Evolutionary conservation across 495 filamentous ascomycete genomes (phyloP).

Genomic region (Darksidea phi): DNA sequence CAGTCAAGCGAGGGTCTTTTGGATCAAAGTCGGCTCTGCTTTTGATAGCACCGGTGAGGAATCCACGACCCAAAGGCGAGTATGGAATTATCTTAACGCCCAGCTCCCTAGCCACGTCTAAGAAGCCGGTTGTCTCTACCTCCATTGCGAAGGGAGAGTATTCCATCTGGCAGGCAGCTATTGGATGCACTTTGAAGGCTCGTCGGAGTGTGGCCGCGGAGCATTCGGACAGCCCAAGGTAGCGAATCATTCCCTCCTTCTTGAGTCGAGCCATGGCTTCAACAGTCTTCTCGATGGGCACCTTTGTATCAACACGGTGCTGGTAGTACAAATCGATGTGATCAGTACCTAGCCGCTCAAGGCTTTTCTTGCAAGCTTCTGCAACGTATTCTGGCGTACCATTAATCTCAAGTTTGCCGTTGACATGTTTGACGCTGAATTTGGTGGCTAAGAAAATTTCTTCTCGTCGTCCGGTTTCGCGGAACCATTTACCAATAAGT

Average conservation of each 20-base stretch:
- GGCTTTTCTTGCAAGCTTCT: conserved; percentile 51
- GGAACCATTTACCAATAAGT: conserved; percentile 57
- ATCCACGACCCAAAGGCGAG: conserved; percentile 60
- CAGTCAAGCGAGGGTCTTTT: conserved; percentile 44
- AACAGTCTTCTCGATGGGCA: conserved; percentile 66
- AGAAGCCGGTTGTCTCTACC: conserved; percentile 53
- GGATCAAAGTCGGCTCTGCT: conserved; percentile 48
- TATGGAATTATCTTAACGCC: conserved; percentile 62
- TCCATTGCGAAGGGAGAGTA: conserved; percentile 60
- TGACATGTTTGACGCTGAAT: conserved; percentile 44
- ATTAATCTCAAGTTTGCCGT: conserved; percentile 43
- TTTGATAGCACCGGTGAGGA: conserved; percentile 54
- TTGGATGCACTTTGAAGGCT: conserved; percentile 59
- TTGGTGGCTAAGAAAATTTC: conserved; percentile 61
- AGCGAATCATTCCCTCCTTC: conserved; percentile 56
- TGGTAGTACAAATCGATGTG: conserved; percentile 62
- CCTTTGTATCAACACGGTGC: conserved; percentile 55
- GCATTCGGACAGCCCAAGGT: conserved; percentile 60
- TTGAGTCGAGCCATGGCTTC: conserved; percentile 45
- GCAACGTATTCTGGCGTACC: conserved; percentile 55
- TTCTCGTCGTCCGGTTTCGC: conserved; percentile 49
- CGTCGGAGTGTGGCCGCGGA: conserved; percentile 57
- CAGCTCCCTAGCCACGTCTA: conserved; percentile 60
- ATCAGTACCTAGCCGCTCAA: conserved; percentile 53
- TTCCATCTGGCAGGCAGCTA: conserved; percentile 63